Evolutionary conservation across 148 eudicot species (phyloP).

Genomic region (Arctostaphylos glauca): DNA sequence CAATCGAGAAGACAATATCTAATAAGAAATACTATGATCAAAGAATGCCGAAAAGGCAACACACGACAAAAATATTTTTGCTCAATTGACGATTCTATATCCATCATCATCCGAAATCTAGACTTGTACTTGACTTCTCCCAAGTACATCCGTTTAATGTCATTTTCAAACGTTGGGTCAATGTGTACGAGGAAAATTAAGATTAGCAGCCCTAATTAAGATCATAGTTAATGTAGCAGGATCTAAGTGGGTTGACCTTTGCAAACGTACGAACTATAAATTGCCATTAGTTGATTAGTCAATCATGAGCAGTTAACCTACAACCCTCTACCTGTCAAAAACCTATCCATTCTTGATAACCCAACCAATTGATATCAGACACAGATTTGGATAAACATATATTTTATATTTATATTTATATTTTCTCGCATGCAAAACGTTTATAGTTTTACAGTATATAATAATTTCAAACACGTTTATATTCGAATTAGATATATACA

Average conservation of each 20-base stretch:
- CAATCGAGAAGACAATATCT: no score
- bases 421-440: no score
- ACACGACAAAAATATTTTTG: no score
- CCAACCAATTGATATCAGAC: not conserved
- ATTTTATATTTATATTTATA: no score
- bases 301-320: not conserved
- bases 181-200: not conserved
- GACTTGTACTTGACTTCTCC: not conserved
- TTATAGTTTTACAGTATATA: no score
- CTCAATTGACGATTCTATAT: no score
- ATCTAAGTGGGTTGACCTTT: not conserved
- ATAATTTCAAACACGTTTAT: no score
- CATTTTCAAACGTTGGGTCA: not conserved
- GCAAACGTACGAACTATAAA: not conserved
- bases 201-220: not conserved
- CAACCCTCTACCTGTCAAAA: not conserved
- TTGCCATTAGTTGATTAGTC: not conserved
- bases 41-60: no score
- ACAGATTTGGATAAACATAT: not conserved
- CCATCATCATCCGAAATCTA: not conserved
- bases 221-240: not conserved
- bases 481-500: no score
- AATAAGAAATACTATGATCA: no score
- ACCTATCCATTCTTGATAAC: not conserved
- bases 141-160: not conserved